Evolutionary conservation across 352 stramenopile species (phyloP).

Genomic region (Pythium sp.): DNA sequence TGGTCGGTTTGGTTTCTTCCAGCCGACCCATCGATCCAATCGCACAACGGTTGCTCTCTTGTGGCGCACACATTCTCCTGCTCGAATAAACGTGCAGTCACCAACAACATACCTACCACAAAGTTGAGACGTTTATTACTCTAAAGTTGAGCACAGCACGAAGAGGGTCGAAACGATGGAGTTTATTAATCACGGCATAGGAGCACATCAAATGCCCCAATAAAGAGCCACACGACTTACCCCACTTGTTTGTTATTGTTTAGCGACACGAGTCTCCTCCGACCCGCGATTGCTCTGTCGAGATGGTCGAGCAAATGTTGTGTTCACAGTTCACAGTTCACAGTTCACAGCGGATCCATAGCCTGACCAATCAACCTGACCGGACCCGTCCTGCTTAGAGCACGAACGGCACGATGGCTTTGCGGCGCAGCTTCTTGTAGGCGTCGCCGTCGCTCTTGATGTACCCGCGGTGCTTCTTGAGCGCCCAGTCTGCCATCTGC

Average conservation of each 20-base stretch:
- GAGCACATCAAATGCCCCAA: background rate
- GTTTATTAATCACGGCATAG: background rate
- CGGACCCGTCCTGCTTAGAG: constrained; percentile 40
- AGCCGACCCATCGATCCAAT: background rate
- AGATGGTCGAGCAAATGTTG: background rate
- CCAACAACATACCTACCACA: no score
- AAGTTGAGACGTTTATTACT: no score
- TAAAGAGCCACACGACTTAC: background rate
- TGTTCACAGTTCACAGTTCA: no score
- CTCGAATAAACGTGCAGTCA: no score
- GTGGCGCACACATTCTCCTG: background rate
- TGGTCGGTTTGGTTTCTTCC: background rate
- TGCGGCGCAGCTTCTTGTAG: constrained; percentile 88
- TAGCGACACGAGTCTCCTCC: background rate
- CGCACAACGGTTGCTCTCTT: background rate
- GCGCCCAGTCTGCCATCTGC: constrained; percentile 89
- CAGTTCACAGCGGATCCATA: background rate
- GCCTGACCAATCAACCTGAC: background rate
- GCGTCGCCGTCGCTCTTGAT: constrained; percentile 81
- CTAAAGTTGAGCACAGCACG: background rate
- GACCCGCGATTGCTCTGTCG: background rate
- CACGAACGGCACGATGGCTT: constrained; percentile 83
- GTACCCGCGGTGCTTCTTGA: constrained; percentile 89
- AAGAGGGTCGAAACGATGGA: background rate
- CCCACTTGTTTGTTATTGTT: background rate